A percentile compares a stretch with the other conserved stretches of the same genome.
phyloP scores from a whole-genome alignment of 805 yeast genomes.

The Cyberlindnera misumaiensis region DNA sequence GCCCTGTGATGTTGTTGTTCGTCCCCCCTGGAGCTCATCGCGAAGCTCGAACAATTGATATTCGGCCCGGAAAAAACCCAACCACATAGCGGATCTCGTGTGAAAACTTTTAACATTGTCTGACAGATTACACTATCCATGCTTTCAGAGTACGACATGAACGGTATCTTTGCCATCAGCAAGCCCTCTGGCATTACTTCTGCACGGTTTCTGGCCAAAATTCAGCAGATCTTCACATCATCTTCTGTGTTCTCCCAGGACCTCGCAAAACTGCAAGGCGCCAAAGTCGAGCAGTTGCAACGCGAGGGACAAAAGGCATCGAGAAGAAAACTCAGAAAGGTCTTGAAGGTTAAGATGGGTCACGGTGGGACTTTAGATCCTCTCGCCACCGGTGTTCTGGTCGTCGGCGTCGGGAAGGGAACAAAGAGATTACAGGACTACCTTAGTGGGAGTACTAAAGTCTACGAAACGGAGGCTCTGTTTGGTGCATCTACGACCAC shows the following conservation, averaged over 20 bases:
- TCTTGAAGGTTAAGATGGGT: constrained; percentile 76
- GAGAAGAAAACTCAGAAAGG: constrained; percentile 42
- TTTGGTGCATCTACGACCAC: constrained; percentile 90
- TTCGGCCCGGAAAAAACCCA: background rate
- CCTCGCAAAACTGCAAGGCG: constrained; percentile 42
- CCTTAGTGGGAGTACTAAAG: constrained; percentile 67
- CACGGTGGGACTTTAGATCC: constrained; percentile 99
- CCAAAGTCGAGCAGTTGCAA: constrained; percentile 34
- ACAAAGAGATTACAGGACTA: constrained; percentile 75
- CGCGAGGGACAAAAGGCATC: constrained; percentile 38
- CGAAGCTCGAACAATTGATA: no score
- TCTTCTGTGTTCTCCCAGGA: constrained; percentile 53
- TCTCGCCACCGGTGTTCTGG: constrained; percentile 87
- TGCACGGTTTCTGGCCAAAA: constrained; percentile 56
- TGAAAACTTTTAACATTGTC: background rate
- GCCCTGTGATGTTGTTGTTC: background rate
- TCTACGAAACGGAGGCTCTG: constrained; percentile 77
- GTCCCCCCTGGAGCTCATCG: no score
- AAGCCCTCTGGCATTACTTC: constrained; percentile 87
- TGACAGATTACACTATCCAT: no score
- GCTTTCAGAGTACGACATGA: constrained; percentile 39
- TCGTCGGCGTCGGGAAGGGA: constrained; percentile 88
- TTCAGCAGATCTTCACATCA: constrained; percentile 57
- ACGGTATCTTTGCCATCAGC: constrained; percentile 87
- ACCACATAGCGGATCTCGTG: background rate